Conservation (phyloP, 2,329 filamentous ascomycete species). For the Sarocladium kiliense region DNA sequence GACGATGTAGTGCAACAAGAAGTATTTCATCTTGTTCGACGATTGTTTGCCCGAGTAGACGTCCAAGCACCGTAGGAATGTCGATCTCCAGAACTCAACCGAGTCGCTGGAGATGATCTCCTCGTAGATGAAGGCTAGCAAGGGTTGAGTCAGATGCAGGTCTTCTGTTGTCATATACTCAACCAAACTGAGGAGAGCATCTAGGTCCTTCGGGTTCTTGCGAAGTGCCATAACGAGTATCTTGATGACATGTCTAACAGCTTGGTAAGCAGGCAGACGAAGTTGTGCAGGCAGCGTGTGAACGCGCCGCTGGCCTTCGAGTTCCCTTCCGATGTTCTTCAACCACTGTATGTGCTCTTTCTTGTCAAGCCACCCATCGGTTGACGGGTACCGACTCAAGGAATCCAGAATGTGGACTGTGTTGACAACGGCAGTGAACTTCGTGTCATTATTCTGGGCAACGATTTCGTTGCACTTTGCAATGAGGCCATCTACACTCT, state of each 20-base stretch:
- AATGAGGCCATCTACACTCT: conserved; percentile 68
- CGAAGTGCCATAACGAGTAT: conserved; percentile 79
- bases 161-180: conserved; percentile 80
- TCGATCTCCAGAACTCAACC: conserved; percentile 76
- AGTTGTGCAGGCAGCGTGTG: conserved; percentile 67
- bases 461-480: conserved; percentile 59
- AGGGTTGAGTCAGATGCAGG: conserved; percentile 67
- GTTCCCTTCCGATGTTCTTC: conserved; percentile 65
- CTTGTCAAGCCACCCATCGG: conserved; percentile 67
- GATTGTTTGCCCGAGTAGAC: conserved; percentile 74
- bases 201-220: conserved; percentile 68
- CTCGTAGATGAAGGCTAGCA: conserved; percentile 80
- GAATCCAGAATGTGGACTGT: conserved; percentile 81
- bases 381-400: conserved; percentile 61
- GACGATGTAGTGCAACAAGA: conserved; percentile 83
- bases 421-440: conserved; percentile 70
- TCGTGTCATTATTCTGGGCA: conserved; percentile 63
- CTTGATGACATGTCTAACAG: conserved; percentile 79
- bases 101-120: conserved; percentile 80
- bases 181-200: conserved; percentile 79
- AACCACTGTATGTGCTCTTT: conserved; percentile 57
- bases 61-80: conserved; percentile 82
- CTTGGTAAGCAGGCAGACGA: conserved; percentile 82
- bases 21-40: conserved; percentile 87
- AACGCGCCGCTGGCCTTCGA: conserved; percentile 68